These are phyloP conservation scores for Priceomyces haplophilus DNA, from an alignment of 805 yeast genomes.

Conservation along the genomic window DNA sequence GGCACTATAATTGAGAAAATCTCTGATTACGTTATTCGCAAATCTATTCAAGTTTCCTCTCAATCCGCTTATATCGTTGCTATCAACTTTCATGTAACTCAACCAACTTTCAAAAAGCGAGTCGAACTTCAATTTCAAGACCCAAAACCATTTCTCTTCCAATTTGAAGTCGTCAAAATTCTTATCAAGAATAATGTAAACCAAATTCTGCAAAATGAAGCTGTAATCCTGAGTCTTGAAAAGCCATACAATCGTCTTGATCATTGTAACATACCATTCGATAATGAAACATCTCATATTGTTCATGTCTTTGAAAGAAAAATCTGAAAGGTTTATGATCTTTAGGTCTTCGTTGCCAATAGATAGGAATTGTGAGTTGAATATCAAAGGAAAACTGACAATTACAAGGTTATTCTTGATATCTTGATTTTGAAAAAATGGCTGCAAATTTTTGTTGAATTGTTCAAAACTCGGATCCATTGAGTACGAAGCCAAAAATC, in stretches of 20 bases:
- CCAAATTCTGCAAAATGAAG: slow-evolving; percentile 26
- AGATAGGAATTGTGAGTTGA: slow-evolving; percentile 32
- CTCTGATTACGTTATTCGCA: slow-evolving; percentile 11
- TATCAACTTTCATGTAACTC: slow-evolving; percentile 11
- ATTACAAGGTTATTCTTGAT: slow-evolving; percentile 53
- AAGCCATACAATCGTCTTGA: slow-evolving; percentile 36
- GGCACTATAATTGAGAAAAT: not conserved
- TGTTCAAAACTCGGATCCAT: slow-evolving; percentile 13
- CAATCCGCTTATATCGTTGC: slow-evolving; percentile 5
- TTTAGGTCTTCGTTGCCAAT: slow-evolving; percentile 15
- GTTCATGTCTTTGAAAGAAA: slow-evolving; percentile 22
- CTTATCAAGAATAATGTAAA: slow-evolving; percentile 15
- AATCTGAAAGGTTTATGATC: slow-evolving; percentile 17
- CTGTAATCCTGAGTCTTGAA: slow-evolving; percentile 16
- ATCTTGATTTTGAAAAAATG: slow-evolving; percentile 14
- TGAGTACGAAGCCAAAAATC: slow-evolving; percentile 15
- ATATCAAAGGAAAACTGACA: slow-evolving; percentile 47
- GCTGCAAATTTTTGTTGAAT: slow-evolving; percentile 16
- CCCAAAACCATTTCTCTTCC: slow-evolving; percentile 26
- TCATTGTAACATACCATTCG: slow-evolving; percentile 46
- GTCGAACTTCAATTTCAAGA: slow-evolving; percentile 20
- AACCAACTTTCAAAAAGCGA: slow-evolving; percentile 25
- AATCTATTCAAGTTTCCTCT: slow-evolving; percentile 14
- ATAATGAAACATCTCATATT: slow-evolving; percentile 32
- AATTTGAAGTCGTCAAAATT: slow-evolving; percentile 19